These are phyloP conservation scores for Populus nigra DNA, from an alignment of 345 rosid species.

Conservation along the genomic window DNA sequence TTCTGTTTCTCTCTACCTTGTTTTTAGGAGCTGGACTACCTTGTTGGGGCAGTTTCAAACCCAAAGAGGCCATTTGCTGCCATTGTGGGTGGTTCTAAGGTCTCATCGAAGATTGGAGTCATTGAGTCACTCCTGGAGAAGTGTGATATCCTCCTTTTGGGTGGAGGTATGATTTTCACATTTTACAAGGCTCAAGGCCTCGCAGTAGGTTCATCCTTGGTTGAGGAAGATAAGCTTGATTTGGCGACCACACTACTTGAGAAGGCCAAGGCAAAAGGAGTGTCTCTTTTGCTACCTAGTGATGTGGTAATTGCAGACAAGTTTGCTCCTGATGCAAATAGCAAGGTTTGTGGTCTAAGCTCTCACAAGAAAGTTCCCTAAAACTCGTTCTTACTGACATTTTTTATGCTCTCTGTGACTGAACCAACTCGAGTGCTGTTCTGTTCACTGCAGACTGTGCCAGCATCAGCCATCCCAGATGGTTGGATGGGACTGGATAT, in stretches of 20 bases:
- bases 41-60: conserved; percentile 85
- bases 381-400: neutral
- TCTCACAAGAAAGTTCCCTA: neutral
- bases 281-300: conserved; percentile 71
- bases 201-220: conserved; percentile 81
- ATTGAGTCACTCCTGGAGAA: conserved; percentile 85
- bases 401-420: neutral
- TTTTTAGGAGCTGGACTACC: conserved; percentile 85
- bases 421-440: neutral
- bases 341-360: conserved; percentile 53
- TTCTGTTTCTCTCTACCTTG: neutral
- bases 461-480: conserved; percentile 77
- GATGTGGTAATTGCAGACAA: conserved; percentile 91
- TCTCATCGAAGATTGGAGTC: conserved; percentile 87
- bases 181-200: conserved; percentile 96
- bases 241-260: conserved; percentile 76
- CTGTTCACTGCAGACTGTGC: conserved; percentile 53
- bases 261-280: conserved; percentile 93
- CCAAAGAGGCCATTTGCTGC: conserved; percentile 97
- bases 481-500: conserved; percentile 95
- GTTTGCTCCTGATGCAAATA: conserved; percentile 86
- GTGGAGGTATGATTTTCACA: conserved; percentile 98
- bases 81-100: conserved; percentile 93
- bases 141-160: conserved; percentile 76
- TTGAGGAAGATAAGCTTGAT: conserved; percentile 90